Evolutionary conservation across 495 filamentous ascomycete species (phyloP).

Genomic region (Sordaria brevicollis): DNA sequence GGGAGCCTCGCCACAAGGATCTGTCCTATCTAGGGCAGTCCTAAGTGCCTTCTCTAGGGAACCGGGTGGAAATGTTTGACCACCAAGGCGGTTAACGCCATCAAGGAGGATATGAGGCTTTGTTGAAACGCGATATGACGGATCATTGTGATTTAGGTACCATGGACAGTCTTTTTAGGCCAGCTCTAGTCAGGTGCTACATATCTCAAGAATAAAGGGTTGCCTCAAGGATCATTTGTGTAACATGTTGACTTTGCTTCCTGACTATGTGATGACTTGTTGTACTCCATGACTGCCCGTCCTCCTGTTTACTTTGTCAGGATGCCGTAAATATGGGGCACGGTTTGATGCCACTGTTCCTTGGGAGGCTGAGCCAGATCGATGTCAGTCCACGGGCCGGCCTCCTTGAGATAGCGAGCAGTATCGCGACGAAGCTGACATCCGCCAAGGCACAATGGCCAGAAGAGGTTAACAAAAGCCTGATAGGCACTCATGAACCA

Average conservation of each 20-base stretch:
- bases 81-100: no score
- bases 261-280: neutral
- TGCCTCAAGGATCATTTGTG: neutral
- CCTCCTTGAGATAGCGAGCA: slow-evolving; percentile 36
- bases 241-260: neutral
- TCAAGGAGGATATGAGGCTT: no score
- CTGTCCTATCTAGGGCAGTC: neutral
- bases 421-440: slow-evolving; percentile 51
- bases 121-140: neutral
- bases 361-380: slow-evolving; percentile 36
- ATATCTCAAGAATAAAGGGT: neutral
- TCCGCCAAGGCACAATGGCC: slow-evolving; percentile 47
- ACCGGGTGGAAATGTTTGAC: neutral
- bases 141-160: neutral
- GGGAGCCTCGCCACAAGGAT: neutral
- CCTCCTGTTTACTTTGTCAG: slow-evolving; percentile 32
- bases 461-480: slow-evolving; percentile 33
- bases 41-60: neutral
- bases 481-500: neutral
- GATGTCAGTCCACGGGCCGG: slow-evolving; percentile 47
- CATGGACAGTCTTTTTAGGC: neutral
- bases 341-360: slow-evolving; percentile 34
- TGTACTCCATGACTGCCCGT: neutral
- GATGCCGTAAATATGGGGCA: slow-evolving; percentile 48
- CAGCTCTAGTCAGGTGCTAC: neutral